phyloP scores from a whole-genome alignment of 345 rosid genomes.

The Camelina hispida region DNA sequence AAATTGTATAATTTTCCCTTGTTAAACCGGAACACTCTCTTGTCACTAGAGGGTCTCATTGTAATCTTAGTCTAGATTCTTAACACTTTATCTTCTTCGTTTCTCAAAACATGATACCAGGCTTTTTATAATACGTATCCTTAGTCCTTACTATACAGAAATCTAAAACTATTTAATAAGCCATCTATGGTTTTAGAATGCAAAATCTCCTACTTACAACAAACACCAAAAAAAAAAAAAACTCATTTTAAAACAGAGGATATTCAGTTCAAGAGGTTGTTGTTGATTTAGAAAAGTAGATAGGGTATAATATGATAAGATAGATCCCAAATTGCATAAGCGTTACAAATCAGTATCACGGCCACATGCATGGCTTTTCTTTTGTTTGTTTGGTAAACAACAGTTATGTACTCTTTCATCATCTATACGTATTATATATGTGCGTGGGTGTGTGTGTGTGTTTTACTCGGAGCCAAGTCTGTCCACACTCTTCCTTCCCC shows the following conservation, averaged over 20 bases:
- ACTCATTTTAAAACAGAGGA: background rate
- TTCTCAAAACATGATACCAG: too few relatives aligned
- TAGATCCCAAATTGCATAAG: conserved; percentile 18
- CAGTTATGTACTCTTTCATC: conserved; percentile 30
- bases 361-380: background rate
- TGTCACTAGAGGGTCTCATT: too few relatives aligned
- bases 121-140: too few relatives aligned
- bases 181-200: too few relatives aligned
- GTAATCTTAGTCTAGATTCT: too few relatives aligned
- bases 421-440: conserved; percentile 20
- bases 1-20: too few relatives aligned
- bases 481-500: conserved; percentile 81
- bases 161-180: too few relatives aligned
- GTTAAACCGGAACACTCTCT: too few relatives aligned
- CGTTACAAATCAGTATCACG: conserved; percentile 10
- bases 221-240: background rate
- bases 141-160: too few relatives aligned
- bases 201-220: background rate
- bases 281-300: background rate
- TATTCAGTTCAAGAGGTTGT: background rate
- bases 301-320: background rate
- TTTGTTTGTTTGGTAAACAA: conserved; percentile 4
- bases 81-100: too few relatives aligned
- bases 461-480: conserved; percentile 61
- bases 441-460: background rate